Conservation (phyloP, 495 filamentous ascomycete species). For the Aspergillus bridgeri region DNA sequence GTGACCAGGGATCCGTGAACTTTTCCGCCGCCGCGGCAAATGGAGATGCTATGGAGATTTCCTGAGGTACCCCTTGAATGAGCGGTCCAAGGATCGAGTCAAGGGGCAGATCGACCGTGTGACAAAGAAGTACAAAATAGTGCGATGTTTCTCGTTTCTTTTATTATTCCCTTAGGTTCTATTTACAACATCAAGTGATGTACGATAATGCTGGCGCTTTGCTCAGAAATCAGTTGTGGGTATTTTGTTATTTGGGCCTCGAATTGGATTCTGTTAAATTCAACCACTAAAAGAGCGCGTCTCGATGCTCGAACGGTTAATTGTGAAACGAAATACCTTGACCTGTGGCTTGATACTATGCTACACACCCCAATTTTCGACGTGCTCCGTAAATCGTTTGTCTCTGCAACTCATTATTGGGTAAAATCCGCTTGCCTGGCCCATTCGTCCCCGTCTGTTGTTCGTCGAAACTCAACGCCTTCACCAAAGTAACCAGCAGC, state of each 20-base stretch:
- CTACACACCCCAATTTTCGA: too few species aligned
- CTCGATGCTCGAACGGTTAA: constrained; percentile 22
- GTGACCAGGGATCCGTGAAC: constrained; percentile 74
- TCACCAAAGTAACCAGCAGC: constrained; percentile 91
- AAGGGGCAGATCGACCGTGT: constrained; percentile 10
- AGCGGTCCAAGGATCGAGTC: constrained; percentile 16
- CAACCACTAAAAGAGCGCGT: constrained; percentile 7
- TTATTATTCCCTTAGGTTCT: constrained; percentile 20
- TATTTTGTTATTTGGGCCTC: constrained; percentile 25
- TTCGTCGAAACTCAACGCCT: constrained; percentile 79
- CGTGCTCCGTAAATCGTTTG: background rate
- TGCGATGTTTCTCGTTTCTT: constrained; percentile 20
- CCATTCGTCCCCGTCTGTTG: constrained; percentile 60
- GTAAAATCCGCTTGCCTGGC: constrained; percentile 58
- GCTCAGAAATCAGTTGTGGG: constrained; percentile 23
- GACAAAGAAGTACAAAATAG: constrained; percentile 12
- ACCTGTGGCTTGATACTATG: constrained; percentile 6
- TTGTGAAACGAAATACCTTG: constrained; percentile 9
- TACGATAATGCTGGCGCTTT: constrained; percentile 48
- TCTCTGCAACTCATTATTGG: constrained; percentile 28
- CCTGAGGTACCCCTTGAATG: constrained; percentile 42
- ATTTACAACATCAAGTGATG: constrained; percentile 36
- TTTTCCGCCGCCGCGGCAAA: constrained; percentile 63
- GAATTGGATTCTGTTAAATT: constrained; percentile 20
- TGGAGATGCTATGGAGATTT: constrained; percentile 82